Evolutionary conservation across 306 rosid genomes (phyloP), one percentile per base, ranked within the genome.

Genomic region (Trifolium subterraneum): DNA sequence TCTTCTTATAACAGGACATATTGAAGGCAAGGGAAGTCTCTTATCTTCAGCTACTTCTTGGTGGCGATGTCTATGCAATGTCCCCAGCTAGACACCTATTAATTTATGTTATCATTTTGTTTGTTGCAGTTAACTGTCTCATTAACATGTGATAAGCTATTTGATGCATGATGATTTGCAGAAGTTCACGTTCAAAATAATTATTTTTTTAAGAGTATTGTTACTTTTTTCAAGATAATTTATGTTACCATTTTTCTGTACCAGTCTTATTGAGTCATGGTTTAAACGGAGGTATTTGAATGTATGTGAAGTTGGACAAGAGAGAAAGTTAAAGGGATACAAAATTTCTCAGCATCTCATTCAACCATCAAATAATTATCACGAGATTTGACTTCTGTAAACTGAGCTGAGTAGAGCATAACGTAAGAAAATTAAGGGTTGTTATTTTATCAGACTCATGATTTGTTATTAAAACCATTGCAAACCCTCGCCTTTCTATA

Each of bases 51-150:
- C 66, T 42, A 39, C 45, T 41, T 59, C 8, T 68, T 73, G 80
- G 59, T 16, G 66, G 65, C 70, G 18, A 51, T 83, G 84, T 79
- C 68, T 52, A 23, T 71, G 79, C 64, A 75, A 27, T 79, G 79
- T 76, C 70, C 56, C 77, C 74, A 72, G 59, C 79, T 79, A 66
- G 70, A 42, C 41, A 27, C 58, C 44, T 35, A 25, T 77, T 42
- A 20, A 52, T 51, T 41, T 75, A 56, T 68, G 39, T 66, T 20
- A 41, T 42, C 74, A 33, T 79, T 72, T 48, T 56, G 59, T 75
- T 39, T 39, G 41, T 48, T 74, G 68, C 47, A 74, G 44, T 60
- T 74, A 48, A 23, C 2, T 80, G 67, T 74, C 62, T 79, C 64
- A 74, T 75, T 55, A 13, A 55, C 81, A 72, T 25, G 73, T 79